Evolutionary conservation across 2,329 filamentous ascomycete genomes (phyloP).

Genomic region (Lasiodiplodia hormozganensis): DNA sequence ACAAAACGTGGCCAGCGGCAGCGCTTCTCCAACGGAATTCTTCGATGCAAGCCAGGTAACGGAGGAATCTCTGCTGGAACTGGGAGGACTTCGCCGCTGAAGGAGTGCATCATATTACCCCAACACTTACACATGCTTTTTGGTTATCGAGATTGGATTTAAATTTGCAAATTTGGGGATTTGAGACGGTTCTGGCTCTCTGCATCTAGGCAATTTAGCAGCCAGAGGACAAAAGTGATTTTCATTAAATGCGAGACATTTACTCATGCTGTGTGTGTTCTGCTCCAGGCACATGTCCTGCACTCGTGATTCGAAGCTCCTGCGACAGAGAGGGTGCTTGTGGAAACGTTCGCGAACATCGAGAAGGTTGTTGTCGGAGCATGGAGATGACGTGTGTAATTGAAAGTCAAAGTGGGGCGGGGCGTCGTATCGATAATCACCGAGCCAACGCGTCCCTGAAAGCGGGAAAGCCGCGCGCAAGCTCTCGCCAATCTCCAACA

Average conservation of each 20-base stretch:
- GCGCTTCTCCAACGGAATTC: not conserved
- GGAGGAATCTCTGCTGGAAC: not conserved
- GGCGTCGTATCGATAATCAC: slow-evolving; percentile 15
- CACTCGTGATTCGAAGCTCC: too few species aligned
- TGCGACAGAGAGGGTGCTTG: too few species aligned
- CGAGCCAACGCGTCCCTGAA: not conserved
- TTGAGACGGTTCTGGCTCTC: not conserved
- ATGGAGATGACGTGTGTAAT: not conserved
- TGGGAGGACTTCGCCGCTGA: not conserved
- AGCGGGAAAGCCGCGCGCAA: not conserved
- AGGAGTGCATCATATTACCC: not conserved
- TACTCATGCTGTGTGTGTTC: too few species aligned
- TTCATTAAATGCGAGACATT: not conserved
- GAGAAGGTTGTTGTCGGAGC: not conserved
- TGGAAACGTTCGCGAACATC: too few species aligned
- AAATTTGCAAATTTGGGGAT: too few species aligned
- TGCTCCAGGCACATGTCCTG: too few species aligned
- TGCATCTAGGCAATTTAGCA: not conserved
- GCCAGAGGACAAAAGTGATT: not conserved
- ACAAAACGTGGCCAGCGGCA: too few species aligned
- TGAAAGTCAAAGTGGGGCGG: not conserved
- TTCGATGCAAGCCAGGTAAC: not conserved
- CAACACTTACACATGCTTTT: too few species aligned
- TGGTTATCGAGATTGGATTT: too few species aligned
- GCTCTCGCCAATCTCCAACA: not conserved